Evolutionary conservation across 2,329 filamentous ascomycete species (phyloP).

Genomic region (Sporothrix phasma): DNA sequence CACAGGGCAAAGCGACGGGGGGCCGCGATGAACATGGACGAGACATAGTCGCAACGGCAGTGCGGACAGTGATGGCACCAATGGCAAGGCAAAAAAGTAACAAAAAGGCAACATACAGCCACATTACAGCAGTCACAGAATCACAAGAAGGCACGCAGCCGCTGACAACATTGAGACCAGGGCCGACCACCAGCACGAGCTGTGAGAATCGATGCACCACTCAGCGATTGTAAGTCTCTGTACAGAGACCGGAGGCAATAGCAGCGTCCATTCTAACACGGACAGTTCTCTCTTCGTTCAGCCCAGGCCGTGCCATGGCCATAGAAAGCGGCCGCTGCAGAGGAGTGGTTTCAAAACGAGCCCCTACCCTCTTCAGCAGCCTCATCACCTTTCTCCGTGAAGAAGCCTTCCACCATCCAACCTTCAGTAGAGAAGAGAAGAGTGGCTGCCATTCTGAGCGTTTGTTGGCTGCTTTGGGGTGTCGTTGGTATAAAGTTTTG

Average conservation of each 20-base stretch:
- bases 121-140: background rate
- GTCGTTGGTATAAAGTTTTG: background rate
- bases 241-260: background rate
- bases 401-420: background rate
- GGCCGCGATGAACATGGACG: background rate
- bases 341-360: background rate
- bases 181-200: background rate
- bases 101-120: background rate
- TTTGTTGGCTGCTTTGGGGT: background rate
- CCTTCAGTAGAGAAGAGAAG: no score
- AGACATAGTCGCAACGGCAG: background rate
- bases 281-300: background rate
- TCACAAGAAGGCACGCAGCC: background rate
- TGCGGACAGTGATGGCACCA: background rate
- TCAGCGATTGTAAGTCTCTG: background rate
- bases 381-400: no score
- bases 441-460: background rate
- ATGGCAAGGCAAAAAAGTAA: background rate
- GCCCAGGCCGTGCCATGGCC: background rate
- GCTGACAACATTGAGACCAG: background rate
- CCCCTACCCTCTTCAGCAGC: background rate
- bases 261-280: no score
- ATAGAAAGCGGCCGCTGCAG: background rate
- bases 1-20: background rate
- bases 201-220: background rate